phyloP scores from a whole-genome alignment of 2,329 filamentous ascomycete species.

The Pseudogymnoascus sp. region DNA sequence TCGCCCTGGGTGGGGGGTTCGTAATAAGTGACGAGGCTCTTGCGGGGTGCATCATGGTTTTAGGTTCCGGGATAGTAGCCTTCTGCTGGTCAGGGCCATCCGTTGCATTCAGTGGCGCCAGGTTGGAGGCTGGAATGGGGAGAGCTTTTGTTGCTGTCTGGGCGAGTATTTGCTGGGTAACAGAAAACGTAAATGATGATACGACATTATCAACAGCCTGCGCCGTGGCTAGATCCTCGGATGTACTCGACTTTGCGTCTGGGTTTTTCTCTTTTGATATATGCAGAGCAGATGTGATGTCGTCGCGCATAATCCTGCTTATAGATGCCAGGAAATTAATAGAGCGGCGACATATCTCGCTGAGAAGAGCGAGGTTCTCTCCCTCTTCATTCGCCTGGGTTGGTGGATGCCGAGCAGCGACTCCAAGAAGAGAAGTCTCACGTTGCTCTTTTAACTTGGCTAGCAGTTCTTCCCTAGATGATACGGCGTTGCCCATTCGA shows the following conservation, averaged over 20 bases:
- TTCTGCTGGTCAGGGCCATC: conserved; percentile 46
- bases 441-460: conserved; percentile 57
- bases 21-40: conserved; percentile 54
- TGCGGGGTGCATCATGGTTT: conserved; percentile 63
- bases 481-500: conserved; percentile 69
- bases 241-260: conserved; percentile 31
- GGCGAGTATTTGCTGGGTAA: conserved; percentile 67
- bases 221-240: conserved; percentile 24
- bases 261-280: conserved; percentile 10
- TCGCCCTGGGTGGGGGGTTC: conserved; percentile 34
- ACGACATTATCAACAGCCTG: conserved; percentile 67
- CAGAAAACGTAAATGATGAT: conserved; percentile 69
- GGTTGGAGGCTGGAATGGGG: conserved; percentile 55
- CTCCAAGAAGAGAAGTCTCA: conserved; percentile 49
- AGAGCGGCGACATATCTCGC: conserved; percentile 76
- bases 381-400: conserved; percentile 47
- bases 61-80: conserved; percentile 56
- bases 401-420: conserved; percentile 45
- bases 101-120: conserved; percentile 28
- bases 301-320: conserved; percentile 70
- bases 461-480: conserved; percentile 54
- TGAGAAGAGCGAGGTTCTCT: conserved; percentile 73
- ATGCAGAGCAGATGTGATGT: conserved; percentile 58
- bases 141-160: conserved; percentile 66
- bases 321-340: conserved; percentile 78